Base-by-base conservation (phyloP, 2,329 filamentous ascomycete genomes). In the Apiospora kogelbergensis region DNA sequence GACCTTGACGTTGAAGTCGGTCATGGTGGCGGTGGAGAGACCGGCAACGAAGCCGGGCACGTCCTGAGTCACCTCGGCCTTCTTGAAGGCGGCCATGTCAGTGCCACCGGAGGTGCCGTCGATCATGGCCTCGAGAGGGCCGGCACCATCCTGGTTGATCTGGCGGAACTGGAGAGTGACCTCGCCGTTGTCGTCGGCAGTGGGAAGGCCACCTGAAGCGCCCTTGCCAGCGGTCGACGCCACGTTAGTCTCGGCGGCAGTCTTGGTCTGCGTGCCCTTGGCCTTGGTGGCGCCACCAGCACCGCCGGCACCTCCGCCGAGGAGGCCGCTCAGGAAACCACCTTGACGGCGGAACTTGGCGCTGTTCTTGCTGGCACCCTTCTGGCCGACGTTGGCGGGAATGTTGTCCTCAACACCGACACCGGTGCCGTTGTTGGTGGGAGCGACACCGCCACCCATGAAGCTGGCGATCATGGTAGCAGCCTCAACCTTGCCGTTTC, bases 141-240 rank as follows among this genome's bases (percentile, higher is more conserved):
- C 90, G 0, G 89, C 90, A 26, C 90, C 90, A 74, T 92, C 90
- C 78, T 91, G 89, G 84, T 92, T 92, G 81, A 92, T 87, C 81
- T 92, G 88, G 78, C 90, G 89, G 81, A 88, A 91, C 70, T 85
- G 89, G 85, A 92, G 85, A 69, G 83, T 85, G 77, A 92, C 81
- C 37, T 84, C 84, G 71, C 90, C 90, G 68, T 89, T 84, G 69
- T 90, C 87, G 24, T 83, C 80, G 69, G 83, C 85, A 5, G 90
- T 92, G 10, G 90, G 90, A 22, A 92, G 80, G 69, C 90, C 89
- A 13, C 77, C 76, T 0, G 77, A 71, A 15, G 86, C 82, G 67
- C 89, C 90, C 20, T 79, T 73, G 69, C 90, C 90, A 11, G 86
- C 83, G 11, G 84, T 82, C 4, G 83, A 81, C 30, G 85, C 83